Evolutionary conservation across 805 yeast species (phyloP).

Genomic region (Deakozyma indianensis): DNA sequence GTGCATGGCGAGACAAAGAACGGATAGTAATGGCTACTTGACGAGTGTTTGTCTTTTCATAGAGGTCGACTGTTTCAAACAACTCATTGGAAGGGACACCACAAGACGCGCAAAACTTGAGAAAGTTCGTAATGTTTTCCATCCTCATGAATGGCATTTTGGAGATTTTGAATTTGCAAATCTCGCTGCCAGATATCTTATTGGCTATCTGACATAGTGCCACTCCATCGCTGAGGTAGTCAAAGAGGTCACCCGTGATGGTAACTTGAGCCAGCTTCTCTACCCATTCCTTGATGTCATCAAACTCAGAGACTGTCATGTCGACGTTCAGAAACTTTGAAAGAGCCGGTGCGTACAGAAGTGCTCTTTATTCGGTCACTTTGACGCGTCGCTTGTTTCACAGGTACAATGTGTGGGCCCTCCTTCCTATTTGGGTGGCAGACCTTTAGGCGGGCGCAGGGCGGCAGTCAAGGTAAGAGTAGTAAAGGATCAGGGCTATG

Average conservation of each 20-base stretch:
- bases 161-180: conserved; percentile 39
- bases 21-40: conserved; percentile 63
- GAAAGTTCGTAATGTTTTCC: conserved; percentile 72
- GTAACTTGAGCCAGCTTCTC: conserved; percentile 23
- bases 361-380: neutral
- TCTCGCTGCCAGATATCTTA: conserved; percentile 22
- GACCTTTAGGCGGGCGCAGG: too few species aligned
- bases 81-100: conserved; percentile 74
- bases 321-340: neutral
- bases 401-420: neutral
- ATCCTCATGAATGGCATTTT: conserved; percentile 67
- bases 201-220: conserved; percentile 34
- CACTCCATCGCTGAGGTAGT: conserved; percentile 46
- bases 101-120: conserved; percentile 41
- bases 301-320: conserved; percentile 1
- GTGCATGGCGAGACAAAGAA: conserved; percentile 57
- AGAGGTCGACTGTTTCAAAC: conserved; percentile 66
- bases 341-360: neutral
- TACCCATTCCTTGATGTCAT: conserved; percentile 36
- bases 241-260: conserved; percentile 32
- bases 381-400: neutral
- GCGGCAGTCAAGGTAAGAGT: too few species aligned
- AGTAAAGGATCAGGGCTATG: too few species aligned
- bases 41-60: conserved; percentile 60
- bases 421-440: neutral